phyloP scores from a whole-genome alignment of 352 stramenopile species.

The Phytophthora sansomeana region DNA sequence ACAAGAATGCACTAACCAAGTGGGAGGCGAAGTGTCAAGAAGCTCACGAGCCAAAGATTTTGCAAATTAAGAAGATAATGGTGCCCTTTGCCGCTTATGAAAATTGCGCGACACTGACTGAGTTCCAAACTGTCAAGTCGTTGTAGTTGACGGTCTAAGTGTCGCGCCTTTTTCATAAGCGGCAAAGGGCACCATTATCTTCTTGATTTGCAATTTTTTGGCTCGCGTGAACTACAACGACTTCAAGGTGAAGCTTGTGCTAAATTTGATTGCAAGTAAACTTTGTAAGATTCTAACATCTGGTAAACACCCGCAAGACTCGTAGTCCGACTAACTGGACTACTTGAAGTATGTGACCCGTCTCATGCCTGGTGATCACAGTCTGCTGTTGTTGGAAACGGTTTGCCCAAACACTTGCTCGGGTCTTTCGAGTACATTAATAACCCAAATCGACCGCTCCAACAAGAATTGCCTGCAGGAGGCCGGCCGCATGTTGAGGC shows the following conservation, averaged over 20 bases:
- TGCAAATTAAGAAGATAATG: no score
- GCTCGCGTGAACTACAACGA: constrained; percentile 11
- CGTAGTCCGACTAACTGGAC: constrained; percentile 17
- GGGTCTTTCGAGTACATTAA: constrained; percentile 12
- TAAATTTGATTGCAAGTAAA: constrained; percentile 10
- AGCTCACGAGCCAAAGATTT: not conserved
- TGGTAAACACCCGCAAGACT: constrained; percentile 14
- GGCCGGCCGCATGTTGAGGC: constrained; percentile 1
- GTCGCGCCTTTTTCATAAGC: no score
- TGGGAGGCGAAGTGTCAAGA: not conserved
- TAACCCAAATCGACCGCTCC: constrained; percentile 1
- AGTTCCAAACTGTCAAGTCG: constrained; percentile 4
- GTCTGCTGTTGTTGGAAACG: constrained; percentile 6
- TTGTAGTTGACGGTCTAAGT: no score
- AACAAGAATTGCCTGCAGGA: not conserved
- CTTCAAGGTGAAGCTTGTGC: not conserved
- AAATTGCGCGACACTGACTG: not conserved
- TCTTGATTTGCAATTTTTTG: no score
- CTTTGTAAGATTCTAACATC: constrained; percentile 13
- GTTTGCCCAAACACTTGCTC: constrained; percentile 6
- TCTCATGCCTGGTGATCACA: constrained; percentile 20
- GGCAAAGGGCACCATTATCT: no score
- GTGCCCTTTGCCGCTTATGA: constrained; percentile 6
- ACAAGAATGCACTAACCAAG: not conserved
- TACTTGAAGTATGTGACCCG: constrained; percentile 25